Evolutionary conservation across 495 filamentous ascomycete genomes (phyloP), one percentile per base, ranked within the genome.

Genomic region (Sabuloglossum arenarium): DNA sequence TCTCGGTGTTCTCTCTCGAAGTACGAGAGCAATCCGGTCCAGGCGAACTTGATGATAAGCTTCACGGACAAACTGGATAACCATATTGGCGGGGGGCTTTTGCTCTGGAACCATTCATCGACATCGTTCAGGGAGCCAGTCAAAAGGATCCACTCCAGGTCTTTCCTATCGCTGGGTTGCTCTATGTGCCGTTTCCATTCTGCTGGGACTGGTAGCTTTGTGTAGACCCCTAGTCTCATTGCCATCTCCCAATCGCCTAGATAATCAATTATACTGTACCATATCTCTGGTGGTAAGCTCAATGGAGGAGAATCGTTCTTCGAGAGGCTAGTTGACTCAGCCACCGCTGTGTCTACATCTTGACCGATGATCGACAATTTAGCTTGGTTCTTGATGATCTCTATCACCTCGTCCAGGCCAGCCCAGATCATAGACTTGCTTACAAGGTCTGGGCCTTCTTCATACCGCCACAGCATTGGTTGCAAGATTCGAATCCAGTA

Each of bases 191-290:
- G 58, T 64, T 69, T 9, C 89, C 89, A 96, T 63, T 86, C 80
- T 16, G 70, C 62, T 1, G 89, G 88, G 30, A 81, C 78, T 16
- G 78, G 73, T 6, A 95, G 69, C 46, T 73, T 87, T 4, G 86
- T 84, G 60, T 82, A 85, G 43, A 96, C 73, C 54, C 86, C 80
- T 12, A 96, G 74, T 1, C 84, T 80, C 52, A 76, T 82, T 16
- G 89, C 82, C 2, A 88, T 73, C 67, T 95, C 89, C 89, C 89
- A 96, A 64, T 96, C 89, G 16, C 78, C 78, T 16, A 87, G 74
- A 59, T 81, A 79, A 60, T 91, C 82, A 43, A 96, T 80, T 25
- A 96, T 82, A 49, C 85, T 82, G 28, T 84, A 78, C 88, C 89
- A 95, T 25, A 96, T 73, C 66, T 96, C 89, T 0, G 84, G 78